phyloP scores from a whole-genome alignment of 1,284 basidiomycete genomes.

The Laetiporus sulphureus region DNA sequence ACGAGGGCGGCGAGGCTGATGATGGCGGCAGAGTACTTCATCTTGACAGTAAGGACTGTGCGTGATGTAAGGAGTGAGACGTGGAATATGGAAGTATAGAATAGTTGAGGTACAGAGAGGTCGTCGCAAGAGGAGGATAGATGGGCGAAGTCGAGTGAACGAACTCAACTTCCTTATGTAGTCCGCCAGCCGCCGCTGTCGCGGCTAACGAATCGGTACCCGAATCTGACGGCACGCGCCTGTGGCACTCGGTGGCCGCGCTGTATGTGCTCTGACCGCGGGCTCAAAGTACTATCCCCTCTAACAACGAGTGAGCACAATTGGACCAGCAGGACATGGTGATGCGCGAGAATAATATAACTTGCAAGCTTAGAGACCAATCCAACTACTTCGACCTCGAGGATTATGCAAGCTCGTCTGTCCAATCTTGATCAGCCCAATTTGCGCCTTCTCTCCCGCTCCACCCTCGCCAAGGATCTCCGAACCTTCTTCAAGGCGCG shows the following conservation, averaged over 20 bases:
- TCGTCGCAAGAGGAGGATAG: too few species aligned
- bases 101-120: too few species aligned
- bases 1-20: slow-evolving; percentile 39
- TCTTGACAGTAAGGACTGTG: slow-evolving; percentile 19
- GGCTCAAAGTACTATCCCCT: too few species aligned
- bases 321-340: not conserved
- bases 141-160: too few species aligned
- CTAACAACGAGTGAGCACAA: not conserved
- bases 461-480: slow-evolving; percentile 22
- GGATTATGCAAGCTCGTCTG: slow-evolving; percentile 91
- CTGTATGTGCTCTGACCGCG: too few species aligned
- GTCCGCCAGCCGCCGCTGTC: not conserved
- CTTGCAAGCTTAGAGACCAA: too few species aligned
- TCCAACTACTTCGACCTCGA: slow-evolving; percentile 86
- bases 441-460: slow-evolving; percentile 23
- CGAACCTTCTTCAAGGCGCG: slow-evolving; percentile 2
- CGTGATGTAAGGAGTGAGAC: slow-evolving; percentile 9
- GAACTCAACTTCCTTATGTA: too few species aligned
- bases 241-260: too few species aligned
- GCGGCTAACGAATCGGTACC: slow-evolving; percentile 2
- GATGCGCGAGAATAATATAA: slow-evolving; percentile 7
- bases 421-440: slow-evolving; percentile 76
- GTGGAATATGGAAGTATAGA: not conserved
- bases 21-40: slow-evolving; percentile 45
- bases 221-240: slow-evolving; percentile 1